Evolutionary conservation across 1,139 yeast species (phyloP).

Genomic region (Geotrichum cucujoidarum): DNA sequence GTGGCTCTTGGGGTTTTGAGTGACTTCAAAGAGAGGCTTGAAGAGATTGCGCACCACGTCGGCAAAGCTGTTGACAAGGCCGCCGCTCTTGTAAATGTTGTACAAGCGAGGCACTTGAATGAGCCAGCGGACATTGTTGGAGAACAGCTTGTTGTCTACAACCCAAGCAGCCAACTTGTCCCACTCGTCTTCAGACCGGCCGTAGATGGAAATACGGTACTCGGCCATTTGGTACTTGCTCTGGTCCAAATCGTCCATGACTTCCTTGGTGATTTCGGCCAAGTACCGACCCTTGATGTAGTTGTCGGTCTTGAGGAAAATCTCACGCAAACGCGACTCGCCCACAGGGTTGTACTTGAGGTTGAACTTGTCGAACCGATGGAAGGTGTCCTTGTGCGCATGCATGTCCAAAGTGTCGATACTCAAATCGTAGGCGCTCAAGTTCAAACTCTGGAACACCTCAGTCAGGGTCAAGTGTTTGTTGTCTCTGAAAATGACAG

Average conservation of each 20-base stretch:
- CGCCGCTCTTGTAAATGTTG: constrained; percentile 76
- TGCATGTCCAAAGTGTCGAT: constrained; percentile 99
- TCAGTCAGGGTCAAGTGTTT: constrained; percentile 77
- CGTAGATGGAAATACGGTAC: constrained; percentile 89
- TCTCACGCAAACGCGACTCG: constrained; percentile 92
- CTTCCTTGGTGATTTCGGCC: constrained; percentile 94
- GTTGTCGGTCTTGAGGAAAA: constrained; percentile 92
- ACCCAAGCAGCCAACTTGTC: constrained; percentile 94
- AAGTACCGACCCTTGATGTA: constrained; percentile 81
- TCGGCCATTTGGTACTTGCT: constrained; percentile 97
- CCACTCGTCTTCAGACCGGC: constrained; percentile 89
- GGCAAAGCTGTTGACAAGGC: constrained; percentile 63
- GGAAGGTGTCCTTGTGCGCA: constrained; percentile 97
- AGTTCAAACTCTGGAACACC: constrained; percentile 83
- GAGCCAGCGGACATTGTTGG: constrained; percentile 96
- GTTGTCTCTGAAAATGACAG: constrained; percentile 91
- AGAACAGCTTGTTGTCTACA: constrained; percentile 81
- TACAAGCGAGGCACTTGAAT: constrained; percentile 92
- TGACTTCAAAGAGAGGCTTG: constrained; percentile 87
- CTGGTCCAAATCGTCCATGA: constrained; percentile 82
- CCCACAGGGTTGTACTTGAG: constrained; percentile 97
- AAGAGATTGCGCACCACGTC: constrained; percentile 75
- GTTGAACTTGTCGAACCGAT: constrained; percentile 94
- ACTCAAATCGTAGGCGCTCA: constrained; percentile 90
- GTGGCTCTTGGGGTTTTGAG: constrained; percentile 73